Evolutionary conservation across 805 yeast genomes (phyloP).

Genomic region (Barnettozyma populi): DNA sequence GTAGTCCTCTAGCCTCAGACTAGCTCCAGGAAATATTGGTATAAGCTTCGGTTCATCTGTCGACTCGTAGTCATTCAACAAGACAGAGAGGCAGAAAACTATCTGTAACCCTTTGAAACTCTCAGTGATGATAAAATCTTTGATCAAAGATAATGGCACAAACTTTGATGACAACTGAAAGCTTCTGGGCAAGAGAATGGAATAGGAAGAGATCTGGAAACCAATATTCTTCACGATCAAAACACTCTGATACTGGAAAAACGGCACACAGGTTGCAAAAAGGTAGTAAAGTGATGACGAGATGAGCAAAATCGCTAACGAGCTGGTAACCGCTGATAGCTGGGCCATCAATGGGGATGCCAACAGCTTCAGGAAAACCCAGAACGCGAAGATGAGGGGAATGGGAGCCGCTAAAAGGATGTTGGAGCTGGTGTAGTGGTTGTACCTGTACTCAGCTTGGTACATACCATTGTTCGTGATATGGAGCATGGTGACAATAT

Average conservation of each 20-base stretch:
- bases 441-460: background rate
- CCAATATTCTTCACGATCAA: slow-evolving; percentile 42
- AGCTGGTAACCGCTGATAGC: background rate
- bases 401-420: background rate
- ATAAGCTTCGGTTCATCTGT: background rate
- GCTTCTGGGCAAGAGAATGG: slow-evolving; percentile 19
- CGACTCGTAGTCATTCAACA: slow-evolving; percentile 35
- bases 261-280: background rate
- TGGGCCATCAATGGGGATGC: background rate
- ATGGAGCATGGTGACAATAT: background rate
- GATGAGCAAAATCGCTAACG: background rate
- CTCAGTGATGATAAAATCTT: slow-evolving; percentile 69
- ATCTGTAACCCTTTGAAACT: slow-evolving; percentile 68
- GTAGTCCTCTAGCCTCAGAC: slow-evolving; percentile 8
- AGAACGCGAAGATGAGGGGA: background rate
- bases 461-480: background rate
- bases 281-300: background rate
- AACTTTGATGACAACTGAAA: slow-evolving; percentile 30
- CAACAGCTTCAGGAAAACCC: background rate
- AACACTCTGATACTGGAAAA: slow-evolving; percentile 26
- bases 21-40: slow-evolving; percentile 7
- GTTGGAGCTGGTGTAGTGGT: background rate
- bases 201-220: slow-evolving; percentile 35
- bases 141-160: slow-evolving; percentile 50
- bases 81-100: slow-evolving; percentile 55